Percentiles rank a stretch among this genome's conserved stretches.
Evolutionary conservation across 352 stramenopile genomes (phyloP).

Genomic region (Phytophthora boehmeriae): DNA sequence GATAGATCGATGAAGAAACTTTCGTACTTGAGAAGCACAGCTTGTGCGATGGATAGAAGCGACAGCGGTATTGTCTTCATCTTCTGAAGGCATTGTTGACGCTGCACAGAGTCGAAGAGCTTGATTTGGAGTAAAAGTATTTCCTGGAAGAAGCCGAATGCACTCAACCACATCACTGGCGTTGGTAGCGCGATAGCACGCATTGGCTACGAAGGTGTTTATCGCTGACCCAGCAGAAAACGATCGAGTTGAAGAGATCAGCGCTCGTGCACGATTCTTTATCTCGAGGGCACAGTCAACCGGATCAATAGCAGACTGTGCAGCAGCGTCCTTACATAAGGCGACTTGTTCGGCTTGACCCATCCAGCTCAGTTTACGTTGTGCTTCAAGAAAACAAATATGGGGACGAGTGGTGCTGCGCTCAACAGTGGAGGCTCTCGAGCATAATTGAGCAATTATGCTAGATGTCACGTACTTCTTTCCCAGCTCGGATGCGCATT

Average conservation of each 20-base stretch:
- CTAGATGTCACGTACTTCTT: conserved; percentile 18
- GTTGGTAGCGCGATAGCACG: conserved; percentile 37
- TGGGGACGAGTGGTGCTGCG: conserved; percentile 25
- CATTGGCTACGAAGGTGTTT: conserved; percentile 24
- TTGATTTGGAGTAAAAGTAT: conserved; percentile 26
- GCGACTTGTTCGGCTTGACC: conserved; percentile 25
- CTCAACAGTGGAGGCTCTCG: conserved; percentile 4
- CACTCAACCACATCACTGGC: conserved; percentile 29
- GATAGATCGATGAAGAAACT: conserved; percentile 21
- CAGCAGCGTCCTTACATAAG: conserved; percentile 38
- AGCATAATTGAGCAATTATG: conserved; percentile 42
- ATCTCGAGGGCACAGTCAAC: conserved; percentile 42
- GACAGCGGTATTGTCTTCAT: neutral
- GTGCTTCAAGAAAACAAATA: conserved; percentile 47
- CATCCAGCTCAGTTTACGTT: conserved; percentile 60
- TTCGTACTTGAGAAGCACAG: conserved; percentile 25
- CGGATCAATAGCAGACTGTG: conserved; percentile 17
- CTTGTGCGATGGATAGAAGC: conserved; percentile 20
- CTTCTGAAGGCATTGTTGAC: conserved; percentile 11
- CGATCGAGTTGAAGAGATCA: conserved; percentile 16
- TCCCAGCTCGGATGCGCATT: conserved; percentile 32
- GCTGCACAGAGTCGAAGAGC: conserved; percentile 35
- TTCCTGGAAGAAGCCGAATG: conserved; percentile 27
- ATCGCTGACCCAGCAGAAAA: conserved; percentile 2
- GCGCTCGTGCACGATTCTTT: conserved; percentile 6